Percentiles rank a stretch among this genome's conserved stretches.
phyloP scores from a whole-genome alignment of 352 stramenopile species.

The Phytophthora multivora region DNA sequence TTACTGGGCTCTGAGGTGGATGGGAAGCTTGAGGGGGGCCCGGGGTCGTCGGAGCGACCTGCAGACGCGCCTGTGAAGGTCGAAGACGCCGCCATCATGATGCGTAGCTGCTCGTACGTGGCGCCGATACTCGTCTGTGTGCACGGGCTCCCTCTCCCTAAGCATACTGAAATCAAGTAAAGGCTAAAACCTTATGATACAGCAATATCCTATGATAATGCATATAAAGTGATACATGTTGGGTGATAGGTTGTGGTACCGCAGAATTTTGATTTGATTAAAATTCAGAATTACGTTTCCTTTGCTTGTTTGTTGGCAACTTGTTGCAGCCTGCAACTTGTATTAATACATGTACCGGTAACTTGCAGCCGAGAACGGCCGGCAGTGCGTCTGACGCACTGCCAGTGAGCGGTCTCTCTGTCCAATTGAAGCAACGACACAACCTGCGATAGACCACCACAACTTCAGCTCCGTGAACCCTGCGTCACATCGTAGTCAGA shows the following conservation, averaged over 20 bases:
- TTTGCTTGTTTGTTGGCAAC: neutral
- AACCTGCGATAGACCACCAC: conserved; percentile 11
- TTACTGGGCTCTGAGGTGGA: neutral
- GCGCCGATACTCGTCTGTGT: conserved; percentile 6
- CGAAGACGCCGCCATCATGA: conserved; percentile 33
- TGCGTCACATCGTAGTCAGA: conserved; percentile 27
- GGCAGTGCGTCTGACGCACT: too few relatives aligned
- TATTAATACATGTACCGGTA: too few relatives aligned
- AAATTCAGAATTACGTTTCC: too few relatives aligned
- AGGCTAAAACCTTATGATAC: neutral
- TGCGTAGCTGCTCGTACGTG: conserved; percentile 23
- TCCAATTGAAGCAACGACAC: conserved; percentile 16
- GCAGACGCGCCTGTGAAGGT: neutral
- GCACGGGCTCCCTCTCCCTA: neutral
- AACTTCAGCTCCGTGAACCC: conserved; percentile 3
- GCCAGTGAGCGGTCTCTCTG: neutral
- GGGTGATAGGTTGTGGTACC: neutral
- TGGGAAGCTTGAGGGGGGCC: neutral
- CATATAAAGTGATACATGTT: neutral
- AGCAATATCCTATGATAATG: neutral
- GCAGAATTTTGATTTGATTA: neutral
- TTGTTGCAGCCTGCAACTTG: neutral
- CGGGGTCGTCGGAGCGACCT: neutral
- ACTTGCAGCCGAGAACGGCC: too few relatives aligned
- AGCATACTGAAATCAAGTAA: conserved; percentile 20